Evolutionary conservation across 169 alveolate genomes (phyloP), one percentile per base, ranked within the genome.

Genomic region (Neospora caninum): DNA sequence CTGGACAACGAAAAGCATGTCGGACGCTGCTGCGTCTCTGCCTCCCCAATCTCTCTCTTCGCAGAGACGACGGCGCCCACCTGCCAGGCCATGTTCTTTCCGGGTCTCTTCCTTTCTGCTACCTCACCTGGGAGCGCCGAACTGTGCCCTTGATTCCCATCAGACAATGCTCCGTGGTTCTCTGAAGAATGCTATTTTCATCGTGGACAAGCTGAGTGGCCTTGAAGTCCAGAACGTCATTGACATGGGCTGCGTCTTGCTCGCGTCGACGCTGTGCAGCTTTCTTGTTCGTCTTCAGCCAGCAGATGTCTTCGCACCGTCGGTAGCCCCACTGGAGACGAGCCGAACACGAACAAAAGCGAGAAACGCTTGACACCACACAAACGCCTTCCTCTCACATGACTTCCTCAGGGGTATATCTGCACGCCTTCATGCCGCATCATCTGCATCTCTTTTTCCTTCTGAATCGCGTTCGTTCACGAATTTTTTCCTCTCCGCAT

Each of bases 71-170:
- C 13, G 4, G 22, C 58, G 13, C 58, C 58, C 13, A 13, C n/a
- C n/a, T n/a, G n/a, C n/a, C n/a, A n/a, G n/a, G n/a, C n/a, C 58
- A 7, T 49, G 58, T 49, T 49, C 22, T 49, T 49, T 49, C 13
- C 13, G 22, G 22, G 7, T n/a, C 13, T 73, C 45, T n/a, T n/a
- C n/a, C 27, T 22, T 42, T 42, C 18, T 29, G n/a, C 27, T 16
- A 42, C 31, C 84, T 38, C 82, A 88, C 93, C 93, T 88, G 95
- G 20, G 95, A 45, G 22, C 95, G 83, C 94, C 96, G 96, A 22
- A 98, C 98, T 29, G 98, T 98, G 9, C 99, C 99, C 91, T 97
- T 97, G n/a, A 98, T 96, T 43, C 99, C 99, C 22, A 98, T 98
- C 49, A 98, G 94, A 82, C 99, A 98, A 80, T 98, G 99, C 94